A percentile compares a stretch with the other conserved stretches of the same genome.
Evolutionary conservation across 1,284 basidiomycete genomes (phyloP).

Genomic region (Thecaphora thlaspeos): DNA sequence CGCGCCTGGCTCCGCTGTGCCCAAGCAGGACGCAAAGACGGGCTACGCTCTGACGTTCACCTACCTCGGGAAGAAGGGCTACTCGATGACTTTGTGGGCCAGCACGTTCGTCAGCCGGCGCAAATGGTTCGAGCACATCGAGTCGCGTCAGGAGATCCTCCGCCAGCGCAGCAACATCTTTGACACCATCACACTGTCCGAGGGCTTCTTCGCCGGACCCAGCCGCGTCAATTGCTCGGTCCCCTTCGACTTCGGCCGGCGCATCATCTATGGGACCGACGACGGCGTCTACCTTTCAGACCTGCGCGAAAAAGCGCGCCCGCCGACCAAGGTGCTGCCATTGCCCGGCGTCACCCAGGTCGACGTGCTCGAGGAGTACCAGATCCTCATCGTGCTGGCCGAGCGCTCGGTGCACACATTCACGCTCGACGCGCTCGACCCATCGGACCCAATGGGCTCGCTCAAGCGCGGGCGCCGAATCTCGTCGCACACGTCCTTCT

Average conservation of each 20-base stretch:
- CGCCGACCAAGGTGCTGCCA: constrained; percentile 83
- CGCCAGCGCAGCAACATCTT: constrained; percentile 83
- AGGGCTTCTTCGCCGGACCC: constrained; percentile 78
- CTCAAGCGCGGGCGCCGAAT: constrained; percentile 92
- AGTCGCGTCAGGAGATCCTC: constrained; percentile 82
- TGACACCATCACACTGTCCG: constrained; percentile 78
- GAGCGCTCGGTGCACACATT: constrained; percentile 95
- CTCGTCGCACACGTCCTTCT: constrained; percentile 94
- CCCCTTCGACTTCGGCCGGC: constrained; percentile 81
- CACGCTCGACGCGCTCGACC: constrained; percentile 87
- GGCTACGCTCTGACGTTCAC: constrained; percentile 90
- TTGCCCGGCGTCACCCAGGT: constrained; percentile 89
- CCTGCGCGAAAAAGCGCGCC: constrained; percentile 68
- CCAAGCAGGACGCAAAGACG: constrained; percentile 73
- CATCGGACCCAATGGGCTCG: constrained; percentile 83
- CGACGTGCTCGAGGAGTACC: constrained; percentile 93
- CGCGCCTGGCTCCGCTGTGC: constrained; percentile 49
- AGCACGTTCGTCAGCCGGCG: constrained; percentile 78
- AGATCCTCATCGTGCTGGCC: constrained; percentile 82
- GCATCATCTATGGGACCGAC: constrained; percentile 92
- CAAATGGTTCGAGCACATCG: constrained; percentile 93
- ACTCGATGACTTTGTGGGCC: constrained; percentile 90
- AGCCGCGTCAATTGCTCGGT: constrained; percentile 85
- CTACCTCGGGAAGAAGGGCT: constrained; percentile 88
- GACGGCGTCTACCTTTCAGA: constrained; percentile 95